Base-by-base conservation (phyloP, 139 green algal species). In the Marvania coccoides region DNA sequence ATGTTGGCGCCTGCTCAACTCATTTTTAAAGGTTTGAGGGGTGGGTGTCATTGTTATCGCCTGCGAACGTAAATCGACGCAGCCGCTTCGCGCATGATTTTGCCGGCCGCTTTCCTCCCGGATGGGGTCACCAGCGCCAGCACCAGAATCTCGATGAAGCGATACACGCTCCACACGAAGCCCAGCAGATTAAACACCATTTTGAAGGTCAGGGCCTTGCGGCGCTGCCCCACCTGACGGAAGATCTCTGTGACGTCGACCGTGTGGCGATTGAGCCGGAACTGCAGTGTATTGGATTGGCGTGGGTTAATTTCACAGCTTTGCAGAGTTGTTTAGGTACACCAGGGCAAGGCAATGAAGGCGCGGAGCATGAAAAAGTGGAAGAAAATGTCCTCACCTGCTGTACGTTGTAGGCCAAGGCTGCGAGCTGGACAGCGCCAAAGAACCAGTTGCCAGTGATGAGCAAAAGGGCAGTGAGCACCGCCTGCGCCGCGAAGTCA, bases 211-310 rank as follows among this genome's bases (percentile, higher is more conserved):
- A 78, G 69, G 36, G 71, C 77, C 60, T 85, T 80, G 40, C 86
- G 72, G 35, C 67, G 65, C 33, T 53, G 62, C 10, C 34, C 23
- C 31, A 78, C 28, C 47, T 72, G 28, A 4, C 75, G 58, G 65
- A 90, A 90, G 4, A 89, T 75, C 37, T 90, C 84, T 36, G 84
- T 90, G 8, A 86, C 82, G 36, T 90, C 84, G 30, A 79, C 65
- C 10, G 68, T 15, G 45, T 86, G 64, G 33, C 55, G 54, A 31
- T 47, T 39, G 12, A 9, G 42, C 26, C n/a, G 29, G 35, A 60
- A 23, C 55, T 42, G 30, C 35, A 61, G 35, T 68, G 63, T n/a
- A 19, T n/a, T n/a, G n/a, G n/a, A n/a, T n/a, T n/a, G n/a, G n/a
- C n/a, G n/a, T n/a, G 38, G 6, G 7, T 36, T 10, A 26, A 39